Base-by-base conservation (phyloP, 345 rosid genomes). In the Turnera subulata region DNA sequence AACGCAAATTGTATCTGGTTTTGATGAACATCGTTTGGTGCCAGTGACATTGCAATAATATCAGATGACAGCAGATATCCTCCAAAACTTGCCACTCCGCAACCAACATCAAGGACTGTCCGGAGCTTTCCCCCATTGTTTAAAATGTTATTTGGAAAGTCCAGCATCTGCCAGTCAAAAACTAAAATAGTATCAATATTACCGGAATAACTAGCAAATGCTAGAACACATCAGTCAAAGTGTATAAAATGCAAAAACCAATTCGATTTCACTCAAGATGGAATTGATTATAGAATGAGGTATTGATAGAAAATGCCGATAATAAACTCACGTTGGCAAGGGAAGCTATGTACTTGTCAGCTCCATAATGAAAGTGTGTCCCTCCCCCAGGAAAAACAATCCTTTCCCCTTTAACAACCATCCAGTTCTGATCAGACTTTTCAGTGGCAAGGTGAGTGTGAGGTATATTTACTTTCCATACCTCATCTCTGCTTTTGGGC, bases 361-460 rank as follows among this genome's bases (percentile, higher is more conserved):
- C 99, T 64, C 99, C 99, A 57, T 90, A 84, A 76, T 93, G 99
- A 67, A 93, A 93, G 74, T 93, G 99, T 52, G 99, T 93, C 48
- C 99, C 99, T 53, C 99, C 99, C 22, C 99, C 99, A 0, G 99
- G 97, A 56, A 93, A 93, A 5, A 52, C 59, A n/a, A 93, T 93
- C 77, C 82, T 93, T 32, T 93, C 95, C 50, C 97, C 99, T 85
- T 88, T 85, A 1, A 84, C 97, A 80, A 85, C 91, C 99, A 93
- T 93, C 99, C 99, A 93, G 66, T 93, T 93, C 84, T 93, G 99
- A 66, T 90, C 97, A 77, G 99, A 93, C 73, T 93, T 93, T 63
- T 93, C 97, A 56, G 79, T 82, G 49, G 99, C 99, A 71, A 93
- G 96, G 78, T 90, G 99, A 53, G 96, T 93, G 67, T 93, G 99